Evolutionary conservation across 1,284 basidiomycete genomes (phyloP), one percentile per base, ranked within the genome.

Genomic region (Athelia sp.): DNA sequence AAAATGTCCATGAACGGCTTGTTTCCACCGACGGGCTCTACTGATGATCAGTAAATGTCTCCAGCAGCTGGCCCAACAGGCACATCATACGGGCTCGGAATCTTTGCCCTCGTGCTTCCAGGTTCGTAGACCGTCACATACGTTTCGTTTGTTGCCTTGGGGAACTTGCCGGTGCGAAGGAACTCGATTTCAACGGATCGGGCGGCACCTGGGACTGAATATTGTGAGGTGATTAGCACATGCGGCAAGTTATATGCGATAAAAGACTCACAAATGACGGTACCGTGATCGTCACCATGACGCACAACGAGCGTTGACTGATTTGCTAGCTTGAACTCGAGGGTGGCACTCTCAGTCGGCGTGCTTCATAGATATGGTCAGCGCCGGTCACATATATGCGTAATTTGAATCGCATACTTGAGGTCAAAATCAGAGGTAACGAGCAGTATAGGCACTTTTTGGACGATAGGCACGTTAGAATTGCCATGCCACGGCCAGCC

Each of bases 401-500:
- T 4, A 29, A 29, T 13, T 29, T 6, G 4, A 6, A 13, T 21
- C n/a, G n/a, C 19, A n/a, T n/a, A 40, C 36, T 40, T 40, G 36
- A 17, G 19, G 36, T 40, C 36, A 40, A 40, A 40, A 40, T 40
- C 36, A 40, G 36, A 40, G 36, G 36, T 40, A n/a, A 40, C 36
- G 19, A 51, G 34, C 11, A 51, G 46, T 45, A 54, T 49, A 31
- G 52, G 40, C 1, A 47, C 35, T 21, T 54, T 46, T 17, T 45
- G 15, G 3, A 45, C 47, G 21, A 51, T 36, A 15, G 47, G 44
- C 18, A 42, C 40, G 35, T 54, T 51, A 29, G 43, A 49, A n/a
- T 38, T 26, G 18, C 43, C 52, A 35, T 22, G 46, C 29, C 46
- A 54, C 14, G 52, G 52, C 52, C 52, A 54, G 43, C 47, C 52